Evolutionary conservation across 192 early-diverging fungal species (phyloP).

Genomic region (Coemansia sp.): DNA sequence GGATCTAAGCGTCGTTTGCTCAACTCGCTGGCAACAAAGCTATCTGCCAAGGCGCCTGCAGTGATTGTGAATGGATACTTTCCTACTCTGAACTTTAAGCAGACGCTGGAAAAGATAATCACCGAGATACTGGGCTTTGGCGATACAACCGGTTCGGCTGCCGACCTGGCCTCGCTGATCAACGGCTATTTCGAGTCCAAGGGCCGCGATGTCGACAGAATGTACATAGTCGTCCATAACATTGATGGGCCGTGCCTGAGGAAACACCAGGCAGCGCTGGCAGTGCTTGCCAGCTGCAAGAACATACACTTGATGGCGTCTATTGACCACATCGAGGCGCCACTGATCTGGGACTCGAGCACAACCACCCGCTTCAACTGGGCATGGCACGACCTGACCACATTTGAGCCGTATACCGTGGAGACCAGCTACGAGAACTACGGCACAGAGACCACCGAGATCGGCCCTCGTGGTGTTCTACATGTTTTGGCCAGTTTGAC

Average conservation of each 20-base stretch:
- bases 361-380: conserved; percentile 70
- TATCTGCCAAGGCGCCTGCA: conserved; percentile 61
- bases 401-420: conserved; percentile 73
- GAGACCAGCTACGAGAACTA: conserved; percentile 87
- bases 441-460: conserved; percentile 57
- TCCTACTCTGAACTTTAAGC: conserved; percentile 71
- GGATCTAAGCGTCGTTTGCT: conserved; percentile 89
- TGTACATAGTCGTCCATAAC: conserved; percentile 85
- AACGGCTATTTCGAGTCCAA: conserved; percentile 61
- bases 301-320: conserved; percentile 79
- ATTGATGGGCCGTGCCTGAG: conserved; percentile 82
- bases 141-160: conserved; percentile 48
- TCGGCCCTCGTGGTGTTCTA: conserved; percentile 67
- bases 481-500: conserved; percentile 82
- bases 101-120: conserved; percentile 67
- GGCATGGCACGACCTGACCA: conserved; percentile 91
- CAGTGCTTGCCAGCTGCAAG: conserved; percentile 64
- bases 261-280: conserved; percentile 68
- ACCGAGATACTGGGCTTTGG: conserved; percentile 31
- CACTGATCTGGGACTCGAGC: conserved; percentile 84
- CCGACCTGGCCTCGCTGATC: conserved; percentile 70
- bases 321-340: conserved; percentile 89
- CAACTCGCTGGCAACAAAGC: conserved; percentile 65
- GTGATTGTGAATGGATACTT: conserved; percentile 86
- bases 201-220: conserved; percentile 44